Base-by-base conservation (phyloP, 225 moss, liverwort and hornwort genomes). In the Antitrichia curtipendula region DNA sequence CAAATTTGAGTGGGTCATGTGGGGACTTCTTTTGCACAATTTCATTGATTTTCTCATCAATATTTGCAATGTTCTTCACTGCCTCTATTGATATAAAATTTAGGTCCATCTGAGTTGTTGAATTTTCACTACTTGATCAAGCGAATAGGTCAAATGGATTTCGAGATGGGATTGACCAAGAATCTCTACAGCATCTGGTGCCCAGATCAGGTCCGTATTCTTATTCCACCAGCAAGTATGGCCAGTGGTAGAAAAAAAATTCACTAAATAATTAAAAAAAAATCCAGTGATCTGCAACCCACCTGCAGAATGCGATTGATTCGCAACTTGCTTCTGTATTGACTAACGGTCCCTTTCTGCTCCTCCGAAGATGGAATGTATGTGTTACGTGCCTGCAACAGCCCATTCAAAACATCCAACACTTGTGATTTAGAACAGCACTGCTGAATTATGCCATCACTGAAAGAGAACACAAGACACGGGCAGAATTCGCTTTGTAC, bases 251-350 rank as follows among this genome's bases (percentile, higher is more conserved):
- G 32, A n/a, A 23, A 76, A 38, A 20, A 49, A 6, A 7, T n/a
- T n/a, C n/a, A n/a, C n/a, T 72, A 45, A 9, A 22, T 15, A 74
- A 65, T 60, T 50, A 14, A 22, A 31, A 29, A 21, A 56, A 38
- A 2, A 10, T 58, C 12, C 31, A 40, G 32, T 13, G 34, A 74
- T 65, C 88, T 89, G 61, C 59, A 92, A 50, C 70, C 82, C 85
- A 96, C 97, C 95, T 97, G 97, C 84, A 93, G 85, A 80, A 96
- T 92, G 78, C 97, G 95, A 83, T 93, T 94, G 82, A 82, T 90
- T 81, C 94, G 92, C 88, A 93, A 87, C 80, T 90, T 93, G 86
- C 91, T 86, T 69, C 90, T 93, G 77, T 92, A 95, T 41, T 89
- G 82, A 61, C 91, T 91, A 47, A 88, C 87, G 66, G 82, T 89